Conservation (phyloP, 163 green algal genomes). For the Chlorella variabilis region DNA sequence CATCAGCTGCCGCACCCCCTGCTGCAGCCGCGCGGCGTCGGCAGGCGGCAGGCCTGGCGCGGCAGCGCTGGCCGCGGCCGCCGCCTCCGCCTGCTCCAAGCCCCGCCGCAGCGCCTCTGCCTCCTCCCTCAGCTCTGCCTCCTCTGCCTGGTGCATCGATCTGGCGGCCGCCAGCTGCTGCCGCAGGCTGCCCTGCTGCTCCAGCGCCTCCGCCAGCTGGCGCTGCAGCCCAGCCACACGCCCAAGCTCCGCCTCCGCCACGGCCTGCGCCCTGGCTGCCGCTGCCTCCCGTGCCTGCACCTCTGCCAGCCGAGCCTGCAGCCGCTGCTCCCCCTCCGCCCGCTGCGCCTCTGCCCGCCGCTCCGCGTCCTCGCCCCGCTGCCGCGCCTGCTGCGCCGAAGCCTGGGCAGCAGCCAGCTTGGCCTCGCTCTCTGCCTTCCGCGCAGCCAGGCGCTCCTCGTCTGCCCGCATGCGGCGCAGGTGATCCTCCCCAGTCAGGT, state of each 20-base stretch:
- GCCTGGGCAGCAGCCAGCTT: not conserved
- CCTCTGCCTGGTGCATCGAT: not conserved
- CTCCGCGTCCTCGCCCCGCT: slow-evolving; percentile 1
- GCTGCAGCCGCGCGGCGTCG: slow-evolving; percentile 16
- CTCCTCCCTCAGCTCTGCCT: not conserved
- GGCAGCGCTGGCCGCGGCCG: not conserved
- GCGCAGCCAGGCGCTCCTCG: slow-evolving; percentile 16
- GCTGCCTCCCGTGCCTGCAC: not conserved
- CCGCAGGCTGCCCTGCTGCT: not conserved
- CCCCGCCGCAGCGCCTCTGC: not conserved
- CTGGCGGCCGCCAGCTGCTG: slow-evolving; percentile 14
- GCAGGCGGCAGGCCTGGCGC: not conserved
- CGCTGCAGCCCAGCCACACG: not conserved
- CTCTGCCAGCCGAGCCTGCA: slow-evolving; percentile 9
- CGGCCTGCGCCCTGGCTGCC: not conserved
- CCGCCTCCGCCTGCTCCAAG: not conserved
- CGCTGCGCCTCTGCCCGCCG: not conserved
- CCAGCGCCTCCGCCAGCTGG: slow-evolving; percentile 6
- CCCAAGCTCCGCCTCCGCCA: not conserved
- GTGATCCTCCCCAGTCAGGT: slow-evolving; percentile 14
- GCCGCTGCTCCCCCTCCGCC: not conserved
- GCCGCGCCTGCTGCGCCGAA: not conserved
- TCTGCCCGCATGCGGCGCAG: slow-evolving; percentile 8
- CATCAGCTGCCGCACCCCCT: slow-evolving; percentile 21
- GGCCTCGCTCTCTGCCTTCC: not conserved